These are phyloP conservation scores for Solanum raphanifolium DNA, from an alignment of 257 asterid species.

Conservation along the genomic window DNA sequence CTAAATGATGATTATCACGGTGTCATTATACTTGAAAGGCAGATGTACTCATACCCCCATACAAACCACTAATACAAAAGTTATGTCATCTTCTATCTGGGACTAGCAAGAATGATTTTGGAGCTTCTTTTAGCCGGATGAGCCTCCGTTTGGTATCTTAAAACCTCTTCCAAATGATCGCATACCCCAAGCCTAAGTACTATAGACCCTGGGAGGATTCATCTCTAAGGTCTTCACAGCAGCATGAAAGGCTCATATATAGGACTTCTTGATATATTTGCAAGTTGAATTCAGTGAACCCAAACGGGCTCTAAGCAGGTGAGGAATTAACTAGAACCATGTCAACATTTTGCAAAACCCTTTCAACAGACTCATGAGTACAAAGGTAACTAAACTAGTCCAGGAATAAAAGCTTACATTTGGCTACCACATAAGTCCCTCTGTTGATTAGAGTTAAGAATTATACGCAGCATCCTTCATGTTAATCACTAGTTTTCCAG, in stretches of 20 bases:
- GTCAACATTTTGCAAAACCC: neutral
- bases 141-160: neutral
- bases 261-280: neutral
- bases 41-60: neutral
- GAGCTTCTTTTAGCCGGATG: neutral
- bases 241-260: neutral
- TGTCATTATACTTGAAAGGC: neutral
- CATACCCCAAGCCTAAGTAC: neutral
- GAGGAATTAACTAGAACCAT: neutral
- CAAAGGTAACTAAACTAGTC: neutral
- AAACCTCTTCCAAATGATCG: neutral
- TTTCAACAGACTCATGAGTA: neutral
- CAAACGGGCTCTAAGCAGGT: neutral
- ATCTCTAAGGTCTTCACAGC: neutral
- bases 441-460: constrained; percentile 16
- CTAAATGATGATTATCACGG: neutral
- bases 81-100: neutral
- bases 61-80: neutral
- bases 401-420: neutral
- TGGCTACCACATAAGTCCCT: constrained; percentile 10
- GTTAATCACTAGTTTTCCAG: constrained; percentile 32
- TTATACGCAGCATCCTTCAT: constrained; percentile 42
- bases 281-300: neutral
- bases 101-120: neutral
- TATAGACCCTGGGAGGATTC: neutral